Conservation (phyloP, 1,139 yeast species). For the Suhomyces taliae region DNA sequence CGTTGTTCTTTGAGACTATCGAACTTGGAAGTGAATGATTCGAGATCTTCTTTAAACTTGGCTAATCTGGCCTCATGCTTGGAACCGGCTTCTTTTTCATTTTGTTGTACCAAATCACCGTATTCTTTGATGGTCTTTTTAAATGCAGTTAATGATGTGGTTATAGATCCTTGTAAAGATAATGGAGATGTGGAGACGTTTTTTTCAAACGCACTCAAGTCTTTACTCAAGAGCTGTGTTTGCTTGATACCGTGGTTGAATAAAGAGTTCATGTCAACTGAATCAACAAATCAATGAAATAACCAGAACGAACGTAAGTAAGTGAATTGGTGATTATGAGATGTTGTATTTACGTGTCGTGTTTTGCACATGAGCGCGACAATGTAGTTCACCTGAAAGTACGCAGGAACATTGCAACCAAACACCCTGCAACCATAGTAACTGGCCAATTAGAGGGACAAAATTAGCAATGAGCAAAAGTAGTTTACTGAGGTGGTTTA, state of each 20-base stretch:
- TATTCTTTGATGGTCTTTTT: constrained; percentile 78
- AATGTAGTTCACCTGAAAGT: too few relatives aligned
- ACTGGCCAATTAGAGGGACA: too few relatives aligned
- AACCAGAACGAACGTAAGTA: too few relatives aligned
- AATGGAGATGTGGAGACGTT: constrained; percentile 69
- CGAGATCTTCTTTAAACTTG: constrained; percentile 60
- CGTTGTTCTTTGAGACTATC: constrained; percentile 62
- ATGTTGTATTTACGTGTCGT: too few relatives aligned
- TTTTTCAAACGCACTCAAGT: constrained; percentile 64
- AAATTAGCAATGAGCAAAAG: too few relatives aligned
- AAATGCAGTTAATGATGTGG: constrained; percentile 78
- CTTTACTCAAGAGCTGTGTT: constrained; percentile 68
- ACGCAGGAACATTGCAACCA: too few relatives aligned
- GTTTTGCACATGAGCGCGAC: too few relatives aligned
- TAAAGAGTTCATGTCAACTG: constrained; percentile 58
- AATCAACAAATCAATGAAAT: too few relatives aligned
- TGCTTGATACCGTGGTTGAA: constrained; percentile 90
- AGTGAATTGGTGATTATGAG: too few relatives aligned
- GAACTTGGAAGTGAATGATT: constrained; percentile 57
- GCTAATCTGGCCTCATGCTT: constrained; percentile 66
- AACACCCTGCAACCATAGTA: too few relatives aligned
- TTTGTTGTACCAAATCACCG: constrained; percentile 62
- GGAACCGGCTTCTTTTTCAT: constrained; percentile 53
- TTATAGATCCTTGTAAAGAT: constrained; percentile 77
- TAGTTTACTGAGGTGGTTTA: too few relatives aligned